Percentiles rank a stretch among this genome's conserved stretches.
phyloP scores from a whole-genome alignment of 768 basidiomycete species.

The Boletus vinaceobasis region DNA sequence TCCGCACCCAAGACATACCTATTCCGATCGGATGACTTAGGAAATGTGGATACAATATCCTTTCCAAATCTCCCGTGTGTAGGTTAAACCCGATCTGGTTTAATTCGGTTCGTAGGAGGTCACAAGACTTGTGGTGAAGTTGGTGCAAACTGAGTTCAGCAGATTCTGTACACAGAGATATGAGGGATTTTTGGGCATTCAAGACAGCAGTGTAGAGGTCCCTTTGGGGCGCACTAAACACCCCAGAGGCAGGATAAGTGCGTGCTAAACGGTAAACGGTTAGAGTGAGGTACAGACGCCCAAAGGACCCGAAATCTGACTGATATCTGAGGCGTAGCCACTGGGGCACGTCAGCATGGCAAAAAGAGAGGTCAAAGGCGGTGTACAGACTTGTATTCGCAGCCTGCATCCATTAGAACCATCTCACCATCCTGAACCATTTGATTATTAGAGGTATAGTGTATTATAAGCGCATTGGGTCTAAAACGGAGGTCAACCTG shows the following conservation, averaged over 20 bases:
- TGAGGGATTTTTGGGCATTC: slow-evolving; percentile 64
- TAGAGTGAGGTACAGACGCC: background rate
- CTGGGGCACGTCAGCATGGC: slow-evolving; percentile 35
- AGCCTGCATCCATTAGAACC: slow-evolving; percentile 87
- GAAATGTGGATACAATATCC: slow-evolving; percentile 86
- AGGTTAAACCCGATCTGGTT: slow-evolving; percentile 52
- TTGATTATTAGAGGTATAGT: slow-evolving; percentile 92
- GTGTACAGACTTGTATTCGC: slow-evolving; percentile 75
- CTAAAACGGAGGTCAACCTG: slow-evolving; percentile 36
- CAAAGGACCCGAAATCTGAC: slow-evolving; percentile 38
- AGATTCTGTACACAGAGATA: slow-evolving; percentile 56
- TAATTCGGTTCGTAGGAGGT: slow-evolving; percentile 66
- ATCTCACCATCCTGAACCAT: slow-evolving; percentile 67
- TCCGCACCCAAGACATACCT: slow-evolving; percentile 41
- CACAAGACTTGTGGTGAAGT: slow-evolving; percentile 72
- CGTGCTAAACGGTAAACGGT: slow-evolving; percentile 49
- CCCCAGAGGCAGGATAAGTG: slow-evolving; percentile 83
- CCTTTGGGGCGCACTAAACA: slow-evolving; percentile 72
- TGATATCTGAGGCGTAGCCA: slow-evolving; percentile 94
- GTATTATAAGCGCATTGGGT: slow-evolving; percentile 85
- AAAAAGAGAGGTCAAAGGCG: background rate
- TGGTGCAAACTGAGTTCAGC: slow-evolving; percentile 62
- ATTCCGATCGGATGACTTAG: slow-evolving; percentile 91
- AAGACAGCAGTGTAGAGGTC: slow-evolving; percentile 84
- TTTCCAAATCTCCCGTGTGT: slow-evolving; percentile 56